phyloP scores from a whole-genome alignment of 1,139 yeast genomes.

The Yarrowia galli region DNA sequence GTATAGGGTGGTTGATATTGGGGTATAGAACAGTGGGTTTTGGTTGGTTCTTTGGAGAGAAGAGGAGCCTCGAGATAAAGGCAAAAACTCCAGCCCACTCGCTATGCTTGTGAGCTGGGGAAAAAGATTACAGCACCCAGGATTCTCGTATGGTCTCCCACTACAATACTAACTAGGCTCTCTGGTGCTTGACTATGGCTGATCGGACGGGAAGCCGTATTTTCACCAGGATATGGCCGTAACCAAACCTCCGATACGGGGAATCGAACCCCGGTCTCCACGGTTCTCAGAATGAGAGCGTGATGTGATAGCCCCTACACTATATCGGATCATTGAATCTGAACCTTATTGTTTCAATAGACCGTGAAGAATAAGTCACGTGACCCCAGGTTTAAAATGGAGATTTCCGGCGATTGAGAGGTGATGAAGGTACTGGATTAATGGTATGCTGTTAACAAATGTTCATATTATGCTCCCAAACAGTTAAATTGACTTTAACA shows the following conservation, averaged over 20 bases:
- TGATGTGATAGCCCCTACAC: constrained; percentile 39
- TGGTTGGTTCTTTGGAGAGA: too few species aligned
- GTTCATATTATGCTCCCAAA: too few species aligned
- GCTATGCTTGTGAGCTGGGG: background rate
- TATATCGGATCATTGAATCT: constrained; percentile 1
- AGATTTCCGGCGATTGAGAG: background rate
- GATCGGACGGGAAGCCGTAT: constrained; percentile 38
- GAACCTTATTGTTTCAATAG: background rate
- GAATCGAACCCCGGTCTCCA: constrained; percentile 39
- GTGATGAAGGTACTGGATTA: too few species aligned
- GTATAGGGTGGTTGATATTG: background rate
- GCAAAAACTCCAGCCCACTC: background rate
- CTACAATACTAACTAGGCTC: constrained; percentile 38
- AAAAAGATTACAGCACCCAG: constrained; percentile 31
- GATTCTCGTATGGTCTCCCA: constrained; percentile 38
- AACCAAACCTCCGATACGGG: constrained; percentile 37
- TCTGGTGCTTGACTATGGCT: constrained; percentile 37
- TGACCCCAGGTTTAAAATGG: background rate
- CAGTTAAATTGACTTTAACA: too few species aligned
- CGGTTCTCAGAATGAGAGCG: constrained; percentile 37
- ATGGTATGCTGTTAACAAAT: too few species aligned
- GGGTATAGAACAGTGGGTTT: background rate
- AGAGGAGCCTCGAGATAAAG: too few species aligned
- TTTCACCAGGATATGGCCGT: constrained; percentile 38
- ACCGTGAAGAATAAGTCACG: background rate